Conservation (phyloP, 2,329 filamentous ascomycete genomes). For the Xylariaceae sp. region DNA sequence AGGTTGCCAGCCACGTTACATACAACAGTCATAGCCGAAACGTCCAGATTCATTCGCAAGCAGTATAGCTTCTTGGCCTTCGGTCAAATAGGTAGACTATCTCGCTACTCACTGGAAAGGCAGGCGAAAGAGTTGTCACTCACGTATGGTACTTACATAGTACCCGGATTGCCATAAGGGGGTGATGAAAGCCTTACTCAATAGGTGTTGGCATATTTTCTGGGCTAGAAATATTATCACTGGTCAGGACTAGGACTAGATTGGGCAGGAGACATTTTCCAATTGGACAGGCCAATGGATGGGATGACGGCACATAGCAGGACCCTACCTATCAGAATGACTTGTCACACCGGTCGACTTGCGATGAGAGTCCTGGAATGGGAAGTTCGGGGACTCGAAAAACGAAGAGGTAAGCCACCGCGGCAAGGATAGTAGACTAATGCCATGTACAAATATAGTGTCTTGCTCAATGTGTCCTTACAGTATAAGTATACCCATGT, state of each 20-base stretch:
- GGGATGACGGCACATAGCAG: slow-evolving; percentile 17
- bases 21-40: slow-evolving; percentile 21
- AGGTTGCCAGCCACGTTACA: slow-evolving; percentile 29
- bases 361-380: slow-evolving; percentile 1
- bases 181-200: no score
- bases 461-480: no score
- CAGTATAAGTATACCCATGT: no score
- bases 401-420: neutral
- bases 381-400: slow-evolving; percentile 6
- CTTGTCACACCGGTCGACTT: slow-evolving; percentile 31
- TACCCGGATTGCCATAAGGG: neutral
- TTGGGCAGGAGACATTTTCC: slow-evolving; percentile 27
- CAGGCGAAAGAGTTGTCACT: neutral
- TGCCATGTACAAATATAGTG: no score
- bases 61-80: slow-evolving; percentile 17
- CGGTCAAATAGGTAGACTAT: neutral
- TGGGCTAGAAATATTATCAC: slow-evolving; percentile 20
- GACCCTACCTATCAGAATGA: slow-evolving; percentile 20
- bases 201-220: neutral
- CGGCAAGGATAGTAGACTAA: neutral
- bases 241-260: slow-evolving; percentile 26
- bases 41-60: neutral
- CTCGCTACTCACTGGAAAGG: slow-evolving; percentile 8
- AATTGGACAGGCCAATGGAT: slow-evolving; percentile 22
- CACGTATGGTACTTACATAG: slow-evolving; percentile 3